Conservation (phyloP, 164 flowering plant species). For the Cinnamomum micranthum region DNA sequence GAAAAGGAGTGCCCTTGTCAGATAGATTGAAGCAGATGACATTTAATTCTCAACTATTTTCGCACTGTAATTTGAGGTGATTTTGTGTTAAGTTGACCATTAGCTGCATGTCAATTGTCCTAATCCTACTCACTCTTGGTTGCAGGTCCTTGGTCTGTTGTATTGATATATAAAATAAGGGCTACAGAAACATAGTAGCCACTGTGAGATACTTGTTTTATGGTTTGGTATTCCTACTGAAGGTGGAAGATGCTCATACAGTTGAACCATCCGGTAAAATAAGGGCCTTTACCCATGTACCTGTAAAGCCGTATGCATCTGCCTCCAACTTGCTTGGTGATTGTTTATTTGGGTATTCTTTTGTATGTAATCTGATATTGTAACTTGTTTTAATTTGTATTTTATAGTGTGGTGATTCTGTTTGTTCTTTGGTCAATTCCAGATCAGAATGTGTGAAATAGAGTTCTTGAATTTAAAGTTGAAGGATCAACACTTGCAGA, state of each 20-base stretch:
- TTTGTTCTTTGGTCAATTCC: neutral
- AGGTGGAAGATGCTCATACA: neutral
- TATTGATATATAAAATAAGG: neutral
- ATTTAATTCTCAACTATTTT: neutral
- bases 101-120: neutral
- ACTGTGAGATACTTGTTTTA: neutral
- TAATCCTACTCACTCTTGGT: neutral
- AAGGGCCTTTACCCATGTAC: neutral
- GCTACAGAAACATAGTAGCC: neutral
- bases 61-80: neutral
- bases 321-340: neutral
- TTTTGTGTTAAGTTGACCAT: neutral
- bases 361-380: neutral
- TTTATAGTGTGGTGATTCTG: neutral
- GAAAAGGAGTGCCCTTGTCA: neutral
- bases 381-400: neutral
- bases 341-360: neutral
- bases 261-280: neutral
- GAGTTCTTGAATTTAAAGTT: neutral
- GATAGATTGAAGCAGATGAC: neutral
- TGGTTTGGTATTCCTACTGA: neutral
- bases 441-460: neutral
- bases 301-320: neutral
- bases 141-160: neutral
- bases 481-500: neutral